A percentile compares a stretch with the other conserved stretches of the same genome.
These are phyloP conservation scores for Lignosus rhinocerotis DNA, from an alignment of 1,284 basidiomycete species.

Conservation along the genomic window DNA sequence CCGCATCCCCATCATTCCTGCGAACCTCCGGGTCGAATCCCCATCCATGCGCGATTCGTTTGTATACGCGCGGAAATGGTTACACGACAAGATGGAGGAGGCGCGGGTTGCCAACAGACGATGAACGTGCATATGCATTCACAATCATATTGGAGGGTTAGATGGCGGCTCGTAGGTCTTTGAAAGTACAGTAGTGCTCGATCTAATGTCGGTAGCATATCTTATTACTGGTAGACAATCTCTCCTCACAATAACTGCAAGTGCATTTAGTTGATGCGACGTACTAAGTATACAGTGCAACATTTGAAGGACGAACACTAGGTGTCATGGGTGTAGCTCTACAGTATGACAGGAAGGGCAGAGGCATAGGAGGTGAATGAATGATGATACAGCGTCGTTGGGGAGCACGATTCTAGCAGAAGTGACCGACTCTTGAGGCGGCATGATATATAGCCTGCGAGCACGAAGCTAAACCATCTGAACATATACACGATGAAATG, in stretches of 20 bases:
- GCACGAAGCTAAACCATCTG: too few relatives aligned
- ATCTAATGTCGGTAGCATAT: conserved; percentile 17
- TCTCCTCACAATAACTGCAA: conserved; percentile 1
- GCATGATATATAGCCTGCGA: too few relatives aligned
- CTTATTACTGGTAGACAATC: conserved; percentile 12
- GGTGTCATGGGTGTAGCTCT: conserved; percentile 9
- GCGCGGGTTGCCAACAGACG: conserved; percentile 18
- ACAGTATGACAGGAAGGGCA: conserved; percentile 12
- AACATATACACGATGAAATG: too few relatives aligned
- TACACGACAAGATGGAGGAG: conserved; percentile 25
- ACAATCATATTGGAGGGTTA: neutral
- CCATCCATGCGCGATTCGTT: conserved; percentile 33
- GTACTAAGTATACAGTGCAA: conserved; percentile 10
- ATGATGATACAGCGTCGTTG: neutral
- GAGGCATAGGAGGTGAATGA: neutral
- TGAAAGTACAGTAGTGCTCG: conserved; percentile 21
- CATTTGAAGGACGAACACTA: neutral
- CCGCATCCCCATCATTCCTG: conserved; percentile 47
- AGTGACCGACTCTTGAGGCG: neutral
- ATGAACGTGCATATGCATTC: neutral
- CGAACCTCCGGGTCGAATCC: conserved; percentile 24
- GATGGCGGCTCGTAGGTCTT: neutral
- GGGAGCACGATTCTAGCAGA: neutral
- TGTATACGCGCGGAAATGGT: conserved; percentile 31
- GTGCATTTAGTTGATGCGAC: neutral